Evolutionary conservation across 805 yeast genomes (phyloP).

Genomic region (Hyphopichia homilentoma): DNA sequence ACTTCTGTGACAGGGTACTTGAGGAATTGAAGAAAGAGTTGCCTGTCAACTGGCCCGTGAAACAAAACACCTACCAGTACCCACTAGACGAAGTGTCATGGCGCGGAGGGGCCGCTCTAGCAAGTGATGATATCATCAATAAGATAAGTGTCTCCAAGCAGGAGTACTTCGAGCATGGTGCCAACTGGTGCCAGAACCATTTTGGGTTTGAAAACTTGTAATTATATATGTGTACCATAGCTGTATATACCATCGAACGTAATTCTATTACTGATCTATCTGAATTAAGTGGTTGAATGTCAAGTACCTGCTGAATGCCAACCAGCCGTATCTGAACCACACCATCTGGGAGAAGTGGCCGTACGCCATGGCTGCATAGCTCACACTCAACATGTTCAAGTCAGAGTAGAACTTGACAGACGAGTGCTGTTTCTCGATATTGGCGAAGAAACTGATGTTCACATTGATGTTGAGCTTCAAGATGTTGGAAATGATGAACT

Average conservation of each 20-base stretch:
- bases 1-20: constrained; percentile 58
- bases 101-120: constrained; percentile 33
- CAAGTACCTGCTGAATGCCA: constrained; percentile 71
- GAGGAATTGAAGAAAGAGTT: constrained; percentile 62
- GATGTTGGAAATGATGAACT: constrained; percentile 24
- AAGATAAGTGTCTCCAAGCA: constrained; percentile 63
- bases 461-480: constrained; percentile 26
- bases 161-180: constrained; percentile 87
- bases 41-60: constrained; percentile 68
- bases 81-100: constrained; percentile 28
- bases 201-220: constrained; percentile 40
- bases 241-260: not conserved
- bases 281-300: constrained; percentile 63
- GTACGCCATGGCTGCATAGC: constrained; percentile 69
- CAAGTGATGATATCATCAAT: constrained; percentile 39
- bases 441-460: constrained; percentile 35
- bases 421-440: constrained; percentile 9
- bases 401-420: constrained; percentile 39
- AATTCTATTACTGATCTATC: constrained; percentile 4
- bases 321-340: constrained; percentile 93
- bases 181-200: constrained; percentile 49
- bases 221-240: constrained; percentile 1
- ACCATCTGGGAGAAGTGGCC: constrained; percentile 90
- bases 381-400: constrained; percentile 36
- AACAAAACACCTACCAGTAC: constrained; percentile 33